Evolutionary conservation across 805 yeast species (phyloP).

Genomic region (Saccharomyces jurei): DNA sequence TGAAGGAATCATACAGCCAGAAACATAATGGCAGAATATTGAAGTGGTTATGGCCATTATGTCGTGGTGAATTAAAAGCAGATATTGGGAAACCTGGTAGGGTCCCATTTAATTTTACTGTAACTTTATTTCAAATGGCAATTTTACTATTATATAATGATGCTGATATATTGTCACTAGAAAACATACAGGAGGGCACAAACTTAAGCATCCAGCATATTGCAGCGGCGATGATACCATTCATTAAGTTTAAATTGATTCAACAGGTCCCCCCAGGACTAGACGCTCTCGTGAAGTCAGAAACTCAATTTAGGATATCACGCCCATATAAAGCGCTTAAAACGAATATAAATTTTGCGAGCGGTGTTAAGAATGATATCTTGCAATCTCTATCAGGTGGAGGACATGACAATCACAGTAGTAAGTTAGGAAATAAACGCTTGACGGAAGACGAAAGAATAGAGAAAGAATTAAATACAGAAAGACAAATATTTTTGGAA

Average conservation of each 20-base stretch:
- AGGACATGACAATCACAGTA: slow-evolving; percentile 15
- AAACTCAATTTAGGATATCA: slow-evolving; percentile 61
- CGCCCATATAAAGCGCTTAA: slow-evolving; percentile 79
- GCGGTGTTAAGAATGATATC: slow-evolving; percentile 40
- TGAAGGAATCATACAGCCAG: slow-evolving; percentile 58
- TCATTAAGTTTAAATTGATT: slow-evolving; percentile 69
- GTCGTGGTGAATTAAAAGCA: slow-evolving; percentile 86
- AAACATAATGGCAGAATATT: slow-evolving; percentile 83
- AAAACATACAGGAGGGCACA: slow-evolving; percentile 57
- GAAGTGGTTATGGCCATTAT: slow-evolving; percentile 93
- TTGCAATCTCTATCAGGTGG: slow-evolving; percentile 15
- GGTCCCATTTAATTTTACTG: slow-evolving; percentile 73
- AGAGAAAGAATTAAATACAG: slow-evolving; percentile 75
- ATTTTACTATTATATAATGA: slow-evolving; percentile 79
- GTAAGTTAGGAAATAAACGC: slow-evolving; percentile 40
- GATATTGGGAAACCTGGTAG: slow-evolving; percentile 73
- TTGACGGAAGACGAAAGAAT: slow-evolving; percentile 48
- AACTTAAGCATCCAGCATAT: slow-evolving; percentile 58
- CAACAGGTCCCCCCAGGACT: slow-evolving; percentile 56
- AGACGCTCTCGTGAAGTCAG: slow-evolving; percentile 43
- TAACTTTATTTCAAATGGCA: slow-evolving; percentile 80
- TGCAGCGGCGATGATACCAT: slow-evolving; percentile 69
- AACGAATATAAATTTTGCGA: slow-evolving; percentile 71
- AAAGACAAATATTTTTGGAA: slow-evolving; percentile 74
- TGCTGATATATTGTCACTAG: slow-evolving; percentile 37